phyloP scores from a whole-genome alignment of 345 rosid genomes.

The Arabidopsis thaliana region DNA sequence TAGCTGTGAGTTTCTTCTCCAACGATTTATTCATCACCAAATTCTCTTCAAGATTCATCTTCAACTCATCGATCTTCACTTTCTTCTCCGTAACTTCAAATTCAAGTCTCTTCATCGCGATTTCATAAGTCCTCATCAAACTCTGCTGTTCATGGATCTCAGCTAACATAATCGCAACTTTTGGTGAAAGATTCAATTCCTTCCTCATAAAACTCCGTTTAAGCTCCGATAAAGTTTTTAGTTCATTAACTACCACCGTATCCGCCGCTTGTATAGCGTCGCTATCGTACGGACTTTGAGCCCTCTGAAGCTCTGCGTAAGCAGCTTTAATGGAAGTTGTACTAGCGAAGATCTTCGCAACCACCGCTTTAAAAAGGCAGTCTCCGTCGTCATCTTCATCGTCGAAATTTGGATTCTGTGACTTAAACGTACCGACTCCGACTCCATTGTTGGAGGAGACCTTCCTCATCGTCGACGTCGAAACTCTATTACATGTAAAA shows the following conservation, averaged over 20 bases:
- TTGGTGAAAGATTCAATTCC: slow-evolving; percentile 80
- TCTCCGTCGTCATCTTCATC: slow-evolving; percentile 35
- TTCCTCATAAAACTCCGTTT: slow-evolving; percentile 69
- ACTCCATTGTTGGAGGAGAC: slow-evolving; percentile 67
- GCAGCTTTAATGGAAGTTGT: slow-evolving; percentile 86
- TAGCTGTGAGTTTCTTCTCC: slow-evolving; percentile 65
- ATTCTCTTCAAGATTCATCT: slow-evolving; percentile 48
- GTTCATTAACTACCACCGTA: slow-evolving; percentile 80
- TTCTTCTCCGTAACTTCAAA: slow-evolving; percentile 54
- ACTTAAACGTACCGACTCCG: slow-evolving; percentile 68
- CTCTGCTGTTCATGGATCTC: slow-evolving; percentile 98
- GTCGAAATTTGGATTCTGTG: slow-evolving; percentile 55
- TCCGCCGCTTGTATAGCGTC: slow-evolving; percentile 83
- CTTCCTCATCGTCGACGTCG: slow-evolving; percentile 40
- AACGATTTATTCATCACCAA: slow-evolving; percentile 54
- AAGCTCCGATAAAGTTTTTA: slow-evolving; percentile 69
- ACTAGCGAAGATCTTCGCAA: slow-evolving; percentile 81
- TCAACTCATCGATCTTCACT: slow-evolving; percentile 46
- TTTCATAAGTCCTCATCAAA: slow-evolving; percentile 82
- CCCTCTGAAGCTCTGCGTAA: slow-evolving; percentile 92
- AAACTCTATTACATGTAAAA: too few relatives aligned
- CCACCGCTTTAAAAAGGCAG: slow-evolving; percentile 66
- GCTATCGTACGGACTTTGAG: slow-evolving; percentile 80
- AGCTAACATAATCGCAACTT: slow-evolving; percentile 84
- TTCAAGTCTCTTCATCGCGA: slow-evolving; percentile 76